Conservation (phyloP, 2,329 filamentous ascomycete species). For the Exophiala sideris region DNA sequence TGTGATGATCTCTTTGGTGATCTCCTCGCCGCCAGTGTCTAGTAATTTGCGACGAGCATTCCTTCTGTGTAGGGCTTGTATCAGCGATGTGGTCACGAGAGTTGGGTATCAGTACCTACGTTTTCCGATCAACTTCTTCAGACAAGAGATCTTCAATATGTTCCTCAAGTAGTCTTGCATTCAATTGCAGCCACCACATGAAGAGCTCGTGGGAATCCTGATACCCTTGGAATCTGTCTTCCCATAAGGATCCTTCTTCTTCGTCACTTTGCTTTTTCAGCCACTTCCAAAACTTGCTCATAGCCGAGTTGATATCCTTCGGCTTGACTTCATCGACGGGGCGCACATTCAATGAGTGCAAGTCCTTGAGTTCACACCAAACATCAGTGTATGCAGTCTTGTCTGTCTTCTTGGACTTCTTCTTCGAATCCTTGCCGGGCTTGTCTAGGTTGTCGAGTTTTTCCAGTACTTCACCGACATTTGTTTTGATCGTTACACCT, state of each 20-base stretch:
- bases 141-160: neutral
- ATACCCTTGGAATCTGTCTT: neutral
- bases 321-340: neutral
- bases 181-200: neutral
- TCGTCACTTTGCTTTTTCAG: neutral
- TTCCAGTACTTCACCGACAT: neutral
- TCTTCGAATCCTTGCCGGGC: too few relatives aligned
- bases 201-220: slow-evolving; percentile 9
- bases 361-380: slow-evolving; percentile 15
- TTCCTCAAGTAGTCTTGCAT: neutral
- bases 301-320: neutral
- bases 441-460: neutral
- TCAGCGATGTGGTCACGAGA: neutral
- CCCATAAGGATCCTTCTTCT: neutral
- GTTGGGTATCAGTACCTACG: neutral
- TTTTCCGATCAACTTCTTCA: neutral
- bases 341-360: slow-evolving; percentile 6
- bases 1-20: neutral
- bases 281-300: slow-evolving; percentile 10
- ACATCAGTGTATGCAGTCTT: slow-evolving; percentile 10
- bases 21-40: neutral
- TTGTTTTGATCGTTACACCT: neutral
- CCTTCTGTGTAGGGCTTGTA: too few relatives aligned
- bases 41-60: too few relatives aligned
- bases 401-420: too few relatives aligned